These are phyloP conservation scores for Gastrolobium bilobum DNA, from an alignment of 306 rosid species.

Conservation along the genomic window DNA sequence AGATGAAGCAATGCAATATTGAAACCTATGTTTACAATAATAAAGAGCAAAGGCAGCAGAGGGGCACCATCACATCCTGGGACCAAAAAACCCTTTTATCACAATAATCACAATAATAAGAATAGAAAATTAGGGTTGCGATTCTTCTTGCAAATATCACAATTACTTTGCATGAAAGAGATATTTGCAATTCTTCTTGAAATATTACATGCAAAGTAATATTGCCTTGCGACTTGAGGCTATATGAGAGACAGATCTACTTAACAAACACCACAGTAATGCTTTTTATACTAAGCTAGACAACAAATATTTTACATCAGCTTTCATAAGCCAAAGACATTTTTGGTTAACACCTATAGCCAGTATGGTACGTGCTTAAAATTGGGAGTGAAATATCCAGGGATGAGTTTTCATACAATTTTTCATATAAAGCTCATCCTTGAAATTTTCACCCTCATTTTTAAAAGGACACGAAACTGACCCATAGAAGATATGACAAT, in stretches of 20 bases:
- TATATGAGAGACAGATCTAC: constrained; percentile 22
- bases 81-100: constrained; percentile 37
- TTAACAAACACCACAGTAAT: not conserved
- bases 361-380: not conserved
- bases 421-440: constrained; percentile 6
- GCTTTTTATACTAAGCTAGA: constrained; percentile 27
- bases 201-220: constrained; percentile 13
- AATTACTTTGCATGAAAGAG: no score
- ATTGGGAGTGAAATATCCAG: constrained; percentile 15
- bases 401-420: constrained; percentile 11
- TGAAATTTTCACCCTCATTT: constrained; percentile 16
- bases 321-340: not conserved
- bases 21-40: constrained; percentile 62
- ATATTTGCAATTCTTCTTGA: constrained; percentile 32
- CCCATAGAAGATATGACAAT: not conserved
- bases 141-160: constrained; percentile 30
- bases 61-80: constrained; percentile 73
- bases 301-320: constrained; percentile 15
- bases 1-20: constrained; percentile 89
- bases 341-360: not conserved
- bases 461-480: constrained; percentile 6
- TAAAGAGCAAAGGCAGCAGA: constrained; percentile 56
- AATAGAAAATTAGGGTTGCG: not conserved
- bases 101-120: constrained; percentile 13
- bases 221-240: constrained; percentile 12